Evolutionary conservation across 2,329 filamentous ascomycete species (phyloP).

Genomic region (Microcyclospora tardicrescens): DNA sequence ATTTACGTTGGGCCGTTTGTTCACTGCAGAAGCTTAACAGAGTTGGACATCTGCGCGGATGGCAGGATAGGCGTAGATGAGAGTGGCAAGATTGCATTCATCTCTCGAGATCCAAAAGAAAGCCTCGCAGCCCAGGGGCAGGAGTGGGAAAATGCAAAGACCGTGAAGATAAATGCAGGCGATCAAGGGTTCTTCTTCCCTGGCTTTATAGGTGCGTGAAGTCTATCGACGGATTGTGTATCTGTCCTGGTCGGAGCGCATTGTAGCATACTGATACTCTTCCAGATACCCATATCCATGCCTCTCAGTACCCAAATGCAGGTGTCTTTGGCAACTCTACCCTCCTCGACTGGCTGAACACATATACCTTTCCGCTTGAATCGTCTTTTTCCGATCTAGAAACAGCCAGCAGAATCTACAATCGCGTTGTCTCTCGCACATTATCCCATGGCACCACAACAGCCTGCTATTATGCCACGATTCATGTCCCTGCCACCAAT

Average conservation of each 20-base stretch:
- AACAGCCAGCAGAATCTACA: slow-evolving; percentile 61
- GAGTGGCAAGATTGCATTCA: slow-evolving; percentile 38
- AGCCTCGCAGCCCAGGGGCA: slow-evolving; percentile 15
- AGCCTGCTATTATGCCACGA: slow-evolving; percentile 87
- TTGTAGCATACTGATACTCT: not conserved
- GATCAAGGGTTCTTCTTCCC: slow-evolving; percentile 63
- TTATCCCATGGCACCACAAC: slow-evolving; percentile 86
- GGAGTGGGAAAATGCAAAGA: slow-evolving; percentile 30
- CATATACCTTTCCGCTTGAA: slow-evolving; percentile 91
- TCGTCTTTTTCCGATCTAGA: slow-evolving; percentile 52
- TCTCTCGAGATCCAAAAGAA: slow-evolving; percentile 24
- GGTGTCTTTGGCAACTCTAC: slow-evolving; percentile 91
- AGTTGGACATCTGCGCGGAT: slow-evolving; percentile 37
- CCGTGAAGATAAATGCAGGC: slow-evolving; percentile 27
- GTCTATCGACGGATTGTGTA: too few relatives aligned
- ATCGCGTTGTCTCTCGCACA: slow-evolving; percentile 63
- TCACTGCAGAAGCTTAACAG: slow-evolving; percentile 37
- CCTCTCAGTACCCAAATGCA: slow-evolving; percentile 84
- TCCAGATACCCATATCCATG: slow-evolving; percentile 90
- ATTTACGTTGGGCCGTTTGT: slow-evolving; percentile 52
- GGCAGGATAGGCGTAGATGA: slow-evolving; percentile 40
- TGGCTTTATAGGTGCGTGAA: slow-evolving; percentile 56
- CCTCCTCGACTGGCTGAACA: slow-evolving; percentile 83
- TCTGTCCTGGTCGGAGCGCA: too few relatives aligned
- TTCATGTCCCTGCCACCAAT: slow-evolving; percentile 79